Evolutionary conservation across 768 basidiomycete species (phyloP).

Genomic region (Boletus insuetus): DNA sequence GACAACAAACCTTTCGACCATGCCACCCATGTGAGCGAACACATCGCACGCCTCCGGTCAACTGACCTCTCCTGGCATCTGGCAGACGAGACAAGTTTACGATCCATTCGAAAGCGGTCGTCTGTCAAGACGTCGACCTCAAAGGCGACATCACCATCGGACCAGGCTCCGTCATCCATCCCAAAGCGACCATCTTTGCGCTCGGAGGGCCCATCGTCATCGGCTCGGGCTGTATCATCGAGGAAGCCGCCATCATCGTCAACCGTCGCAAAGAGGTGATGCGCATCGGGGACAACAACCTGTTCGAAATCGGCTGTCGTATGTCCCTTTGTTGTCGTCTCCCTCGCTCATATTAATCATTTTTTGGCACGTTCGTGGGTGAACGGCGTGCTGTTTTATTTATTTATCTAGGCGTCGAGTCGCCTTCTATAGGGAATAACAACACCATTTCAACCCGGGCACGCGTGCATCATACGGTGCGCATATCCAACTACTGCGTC

Average conservation of each 20-base stretch:
- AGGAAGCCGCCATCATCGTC: conserved; percentile 87
- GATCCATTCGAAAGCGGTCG: conserved; percentile 86
- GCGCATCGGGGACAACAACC: conserved; percentile 90
- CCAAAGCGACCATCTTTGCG: conserved; percentile 91
- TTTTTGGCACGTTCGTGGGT: neutral
- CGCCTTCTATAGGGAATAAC: conserved; percentile 74
- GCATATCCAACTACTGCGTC: conserved; percentile 76
- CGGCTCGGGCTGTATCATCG: conserved; percentile 85
- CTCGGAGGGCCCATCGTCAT: conserved; percentile 89
- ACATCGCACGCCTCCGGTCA: neutral
- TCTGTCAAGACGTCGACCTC: conserved; percentile 92
- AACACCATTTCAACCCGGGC: conserved; percentile 87
- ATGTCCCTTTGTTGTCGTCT: conserved; percentile 32
- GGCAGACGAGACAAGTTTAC: conserved; percentile 81
- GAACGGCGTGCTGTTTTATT: too few relatives aligned
- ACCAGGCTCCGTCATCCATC: conserved; percentile 88
- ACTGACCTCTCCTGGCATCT: neutral
- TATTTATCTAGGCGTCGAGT: conserved; percentile 78
- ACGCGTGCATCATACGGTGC: conserved; percentile 80
- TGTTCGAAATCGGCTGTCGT: conserved; percentile 95
- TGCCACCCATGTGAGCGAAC: conserved; percentile 31
- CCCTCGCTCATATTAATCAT: neutral
- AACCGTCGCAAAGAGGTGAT: conserved; percentile 88
- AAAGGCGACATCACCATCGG: conserved; percentile 95
- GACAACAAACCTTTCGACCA: too few relatives aligned